Percentiles rank a stretch among this genome's conserved stretches.
Conservation (phyloP, 805 yeast genomes). For the Grigorovia yakushimaensis region DNA sequence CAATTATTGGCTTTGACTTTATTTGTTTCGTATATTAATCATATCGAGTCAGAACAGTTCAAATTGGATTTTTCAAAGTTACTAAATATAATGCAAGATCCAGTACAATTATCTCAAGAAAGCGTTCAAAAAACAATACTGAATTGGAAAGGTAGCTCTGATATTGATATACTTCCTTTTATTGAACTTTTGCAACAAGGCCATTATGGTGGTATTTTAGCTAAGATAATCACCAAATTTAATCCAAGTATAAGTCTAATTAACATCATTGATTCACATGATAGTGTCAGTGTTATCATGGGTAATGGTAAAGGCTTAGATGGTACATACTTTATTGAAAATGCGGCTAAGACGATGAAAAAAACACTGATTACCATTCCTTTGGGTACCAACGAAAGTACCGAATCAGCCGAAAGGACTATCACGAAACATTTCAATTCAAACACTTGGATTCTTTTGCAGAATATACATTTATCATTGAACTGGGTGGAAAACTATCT, state of each 20-base stretch:
- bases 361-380: constrained; percentile 39
- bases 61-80: background rate
- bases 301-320: constrained; percentile 58
- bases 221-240: background rate
- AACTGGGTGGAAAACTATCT: constrained; percentile 47
- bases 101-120: too few relatives aligned
- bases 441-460: constrained; percentile 58
- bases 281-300: constrained; percentile 32
- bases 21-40: constrained; percentile 16
- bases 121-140: background rate
- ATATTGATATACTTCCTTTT: background rate
- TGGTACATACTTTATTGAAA: constrained; percentile 45
- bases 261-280: background rate
- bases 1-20: constrained; percentile 36
- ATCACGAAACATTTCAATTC: constrained; percentile 42
- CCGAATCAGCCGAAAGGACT: constrained; percentile 45
- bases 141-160: too few relatives aligned
- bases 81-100: background rate
- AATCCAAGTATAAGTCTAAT: background rate
- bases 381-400: constrained; percentile 67
- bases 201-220: background rate
- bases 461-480: constrained; percentile 68
- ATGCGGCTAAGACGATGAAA: constrained; percentile 30
- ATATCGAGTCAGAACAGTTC: background rate
- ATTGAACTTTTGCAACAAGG: background rate